Evolutionary conservation across 352 stramenopile genomes (phyloP), one percentile per base, ranked within the genome.

Genomic region (Blastocystis sp.): DNA sequence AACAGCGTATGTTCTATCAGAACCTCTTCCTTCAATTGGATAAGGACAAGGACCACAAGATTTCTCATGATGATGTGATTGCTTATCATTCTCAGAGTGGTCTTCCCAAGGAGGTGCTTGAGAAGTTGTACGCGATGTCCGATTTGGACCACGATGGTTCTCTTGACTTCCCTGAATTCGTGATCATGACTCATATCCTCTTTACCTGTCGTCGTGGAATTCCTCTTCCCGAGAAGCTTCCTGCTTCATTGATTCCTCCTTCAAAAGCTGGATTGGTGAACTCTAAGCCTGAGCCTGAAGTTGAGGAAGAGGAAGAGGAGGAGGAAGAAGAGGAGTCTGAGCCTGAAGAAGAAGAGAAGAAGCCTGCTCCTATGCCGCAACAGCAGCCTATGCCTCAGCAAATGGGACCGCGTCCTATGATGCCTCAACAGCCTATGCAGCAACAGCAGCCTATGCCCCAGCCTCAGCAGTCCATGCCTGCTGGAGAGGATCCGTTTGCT

Each of bases 1-100:
- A 81, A 65, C 44, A 81, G 40, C 46, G 69, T 44, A 32, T 32
- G 21, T 81, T 81, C 46, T 81, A 81, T 65, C 69, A 81, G 36
- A 48, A 81, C 16, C 27, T 81, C 8, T 81, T 81, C 51, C 36
- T 81, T n/a, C 69, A 81, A 64, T 51, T 78, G 27, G 65, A 78
- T 53, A 56, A 59, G 29, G 65, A 78, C 29, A 78, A 78, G 49
- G n/a, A 29, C n/a, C 65, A 77, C 46, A 4, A 59, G 24, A 9
- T 77, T 53, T 29, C 44, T 38, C 65, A 77, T 38, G 65, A 77
- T 51, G 1, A 40, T 18, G 65, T 77, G 38, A 77, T 77, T 57
- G 40, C 32, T 42, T 77, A 77, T 77, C 65, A 77, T 51, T 56
- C 32, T 77, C 65, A 77, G 49, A 77, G 65, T 77, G 42, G 36